Evolutionary conservation across 2,329 filamentous ascomycete genomes (phyloP), one percentile per base, ranked within the genome.

Genomic region (Endocalyx cinctus): DNA sequence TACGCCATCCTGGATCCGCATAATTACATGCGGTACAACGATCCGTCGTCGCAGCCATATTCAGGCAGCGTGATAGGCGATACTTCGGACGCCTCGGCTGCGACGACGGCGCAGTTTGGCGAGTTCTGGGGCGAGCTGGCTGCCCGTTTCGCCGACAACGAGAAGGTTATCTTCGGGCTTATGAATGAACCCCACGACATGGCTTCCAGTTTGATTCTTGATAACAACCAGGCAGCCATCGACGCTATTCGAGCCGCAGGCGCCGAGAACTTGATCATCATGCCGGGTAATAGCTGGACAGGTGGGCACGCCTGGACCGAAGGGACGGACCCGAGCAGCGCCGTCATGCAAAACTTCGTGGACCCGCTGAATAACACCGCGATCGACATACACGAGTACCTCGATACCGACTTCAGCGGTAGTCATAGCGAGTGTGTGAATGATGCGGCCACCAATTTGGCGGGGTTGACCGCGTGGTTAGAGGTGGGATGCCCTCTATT

Each of bases 1-100:
- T 62, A 72, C 41, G 61, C 59, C 8, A 67, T 73, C 38, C 51
- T 74, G 3, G 69, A 72, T 45, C 67, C 68, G 3, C 69, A 72
- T 53, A 72, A 70, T 48, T 70, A 72, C 46, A 72, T 72, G 69
- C 59, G 69, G 4, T 74, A 73, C 50, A 71, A 71, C 42, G 59
- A 73, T 43, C 69, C 69, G 2, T 65, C 59, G 13, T 55, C 58
- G 18, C 69, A 73, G 45, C 69, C 70, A 4, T 61, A 52, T 34
- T 63, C 60, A 6, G 69, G 69, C 25, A 66, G 62, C 43, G 59
- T 72, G 10, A 72, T 74, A 40, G 69, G 69, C 16, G 62, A 71
- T 48, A 50, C 56, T 0, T 54, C 57, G 2, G 66, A 74, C 52
- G 34, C 58, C 0, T 59, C 52, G 4, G 62, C 69, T 12, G 64